phyloP scores from a whole-genome alignment of 306 rosid species.

The Calophaca sinica region DNA sequence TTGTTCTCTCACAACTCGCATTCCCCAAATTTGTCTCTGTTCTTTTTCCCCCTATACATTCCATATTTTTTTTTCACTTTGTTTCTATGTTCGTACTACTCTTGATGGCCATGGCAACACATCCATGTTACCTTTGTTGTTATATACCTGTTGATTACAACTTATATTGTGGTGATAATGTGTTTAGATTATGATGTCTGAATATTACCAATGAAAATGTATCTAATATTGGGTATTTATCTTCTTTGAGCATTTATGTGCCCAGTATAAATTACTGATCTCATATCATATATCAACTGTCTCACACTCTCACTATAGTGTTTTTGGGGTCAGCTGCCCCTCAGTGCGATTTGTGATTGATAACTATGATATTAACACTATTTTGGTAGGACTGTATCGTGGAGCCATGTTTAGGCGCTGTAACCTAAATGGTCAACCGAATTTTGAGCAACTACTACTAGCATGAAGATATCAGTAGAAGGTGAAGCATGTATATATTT shows the following conservation, averaged over 20 bases:
- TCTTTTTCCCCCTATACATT: not conserved
- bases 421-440: slow-evolving; percentile 7
- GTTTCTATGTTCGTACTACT: not conserved
- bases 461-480: slow-evolving; percentile 7
- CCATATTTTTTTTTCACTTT: not conserved
- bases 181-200: not conserved
- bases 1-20: not conserved
- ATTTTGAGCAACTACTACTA: slow-evolving; percentile 39
- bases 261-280: not conserved
- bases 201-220: not conserved
- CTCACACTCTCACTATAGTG: not conserved
- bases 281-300: not conserved
- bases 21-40: not conserved
- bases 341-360: not conserved
- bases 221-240: not conserved
- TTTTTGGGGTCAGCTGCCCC: not conserved
- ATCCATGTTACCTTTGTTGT: not conserved
- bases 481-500: not conserved
- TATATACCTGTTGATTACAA: not conserved
- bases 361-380: slow-evolving; percentile 2
- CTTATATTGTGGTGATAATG: not conserved
- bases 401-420: not conserved
- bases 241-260: not conserved
- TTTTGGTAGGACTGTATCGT: not conserved
- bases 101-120: too few relatives aligned